Evolutionary conservation across 1,284 basidiomycete species (phyloP).

Genomic region (Irpex sp.): DNA sequence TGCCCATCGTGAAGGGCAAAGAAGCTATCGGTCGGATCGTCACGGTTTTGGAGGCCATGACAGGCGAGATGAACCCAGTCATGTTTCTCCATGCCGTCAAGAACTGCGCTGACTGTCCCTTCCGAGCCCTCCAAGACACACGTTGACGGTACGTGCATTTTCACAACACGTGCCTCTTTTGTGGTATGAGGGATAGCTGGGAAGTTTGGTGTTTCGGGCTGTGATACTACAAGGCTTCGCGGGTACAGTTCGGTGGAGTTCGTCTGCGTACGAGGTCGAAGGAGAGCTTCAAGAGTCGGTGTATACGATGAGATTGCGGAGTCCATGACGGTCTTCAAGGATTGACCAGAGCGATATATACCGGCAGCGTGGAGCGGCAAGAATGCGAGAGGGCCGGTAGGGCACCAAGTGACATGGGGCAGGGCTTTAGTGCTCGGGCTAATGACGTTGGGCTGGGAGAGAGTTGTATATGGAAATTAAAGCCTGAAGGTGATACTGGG

Average conservation of each 20-base stretch:
- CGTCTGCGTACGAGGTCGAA: not conserved
- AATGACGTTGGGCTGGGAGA: too few species aligned
- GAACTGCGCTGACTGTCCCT: constrained; percentile 3
- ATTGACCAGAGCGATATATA: not conserved
- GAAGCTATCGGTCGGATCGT: constrained; percentile 9
- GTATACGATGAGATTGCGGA: not conserved
- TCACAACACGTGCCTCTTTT: not conserved
- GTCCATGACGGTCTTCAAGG: not conserved
- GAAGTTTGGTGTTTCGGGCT: not conserved
- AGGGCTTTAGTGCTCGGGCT: not conserved
- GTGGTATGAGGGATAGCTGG: not conserved
- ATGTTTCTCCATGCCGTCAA: constrained; percentile 6
- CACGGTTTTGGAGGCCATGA: constrained; percentile 13
- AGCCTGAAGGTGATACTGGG: too few species aligned
- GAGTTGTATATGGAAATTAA: too few species aligned
- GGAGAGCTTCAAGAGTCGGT: not conserved
- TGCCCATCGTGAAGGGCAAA: constrained; percentile 12
- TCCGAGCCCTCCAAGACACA: not conserved
- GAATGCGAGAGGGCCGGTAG: not conserved
- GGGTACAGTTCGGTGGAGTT: not conserved
- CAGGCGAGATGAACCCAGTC: constrained; percentile 18
- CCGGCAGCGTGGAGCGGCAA: not conserved
- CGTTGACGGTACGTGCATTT: not conserved
- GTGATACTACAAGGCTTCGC: not conserved
- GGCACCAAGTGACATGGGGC: not conserved